Percentiles rank a stretch among this genome's conserved stretches.
These are phyloP conservation scores for Alternaria gansuensis DNA, from an alignment of 2,329 filamentous ascomycete species.

Conservation along the genomic window DNA sequence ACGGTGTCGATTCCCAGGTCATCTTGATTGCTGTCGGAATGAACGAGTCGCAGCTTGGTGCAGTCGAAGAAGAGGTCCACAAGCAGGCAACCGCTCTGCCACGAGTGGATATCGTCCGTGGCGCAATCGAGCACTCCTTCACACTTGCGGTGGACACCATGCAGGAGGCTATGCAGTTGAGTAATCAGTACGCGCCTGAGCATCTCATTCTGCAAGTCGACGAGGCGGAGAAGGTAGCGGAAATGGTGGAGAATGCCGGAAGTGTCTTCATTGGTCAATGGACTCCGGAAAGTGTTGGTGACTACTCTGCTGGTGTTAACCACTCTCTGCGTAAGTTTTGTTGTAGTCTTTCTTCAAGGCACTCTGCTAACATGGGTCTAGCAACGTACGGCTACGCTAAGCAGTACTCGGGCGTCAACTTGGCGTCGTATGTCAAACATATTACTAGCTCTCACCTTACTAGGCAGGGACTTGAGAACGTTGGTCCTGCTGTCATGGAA, in stretches of 20 bases:
- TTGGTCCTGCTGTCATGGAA: constrained; percentile 91
- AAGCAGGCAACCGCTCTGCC: constrained; percentile 86
- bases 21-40: constrained; percentile 88
- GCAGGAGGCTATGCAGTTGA: constrained; percentile 78
- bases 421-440: constrained; percentile 96
- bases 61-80: constrained; percentile 92
- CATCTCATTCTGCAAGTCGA: constrained; percentile 92
- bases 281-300: constrained; percentile 97
- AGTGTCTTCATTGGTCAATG: constrained; percentile 95
- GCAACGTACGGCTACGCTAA: constrained; percentile 98
- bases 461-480: constrained; percentile 81
- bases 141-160: constrained; percentile 81
- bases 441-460: constrained; percentile 95
- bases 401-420: constrained; percentile 97
- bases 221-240: constrained; percentile 76
- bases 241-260: constrained; percentile 88
- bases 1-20: constrained; percentile 95
- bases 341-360: neutral
- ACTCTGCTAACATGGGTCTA: constrained; percentile 49
- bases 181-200: constrained; percentile 95
- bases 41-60: constrained; percentile 73
- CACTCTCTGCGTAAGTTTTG: constrained; percentile 86
- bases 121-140: constrained; percentile 88
- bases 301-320: constrained; percentile 98
- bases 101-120: constrained; percentile 89